Evolutionary conservation across 1,139 yeast genomes (phyloP), one percentile per base, ranked within the genome.

Genomic region (Magnusiomyces paraingens): DNA sequence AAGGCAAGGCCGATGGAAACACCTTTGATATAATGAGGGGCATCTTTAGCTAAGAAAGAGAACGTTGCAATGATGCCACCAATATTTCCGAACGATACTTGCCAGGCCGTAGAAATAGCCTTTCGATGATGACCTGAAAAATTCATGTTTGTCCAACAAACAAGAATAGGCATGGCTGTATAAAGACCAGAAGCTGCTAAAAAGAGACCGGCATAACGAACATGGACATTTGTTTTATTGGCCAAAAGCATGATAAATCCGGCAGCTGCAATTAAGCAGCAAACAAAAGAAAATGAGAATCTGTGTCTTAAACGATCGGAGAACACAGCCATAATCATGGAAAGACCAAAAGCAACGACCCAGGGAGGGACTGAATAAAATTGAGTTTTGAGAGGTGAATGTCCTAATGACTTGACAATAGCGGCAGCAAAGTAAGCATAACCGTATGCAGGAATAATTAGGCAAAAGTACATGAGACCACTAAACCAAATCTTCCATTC

Each of bases 41-140:
- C 78, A 59, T 82, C 87, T 49, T 69, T 67, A 40, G 76, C 63
- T 51, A 82, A 73, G 72, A 81, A 84, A 29, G 83, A 71, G 63
- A 76, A 84, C 1, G 90, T 81, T 14, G 91, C 74, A 58, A 86
- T 79, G 64, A 86, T 86, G 64, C 93, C 94, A 58, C 94, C 94
- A 64, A 84, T 83, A 69, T 86, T 86, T 59, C 93, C 94, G 66
- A 85, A 84, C 1, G 93, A 94, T 61, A 86, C 79, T 64, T 83
- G 86, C 77, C 83, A 82, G 1, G 87, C 89, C 17, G 89, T 80
- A 52, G 87, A 88, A 20, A 84, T 84, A 38, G 86, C 75, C 61
- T 84, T 82, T 66, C 91, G 75, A 54, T 81, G 71, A 65, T 85
- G 91, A 41, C 91, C 89, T 10, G 84, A 81, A 60, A 80, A 78